Evolutionary conservation across 805 yeast genomes (phyloP).

Genomic region (Teunomyces funiuensis): DNA sequence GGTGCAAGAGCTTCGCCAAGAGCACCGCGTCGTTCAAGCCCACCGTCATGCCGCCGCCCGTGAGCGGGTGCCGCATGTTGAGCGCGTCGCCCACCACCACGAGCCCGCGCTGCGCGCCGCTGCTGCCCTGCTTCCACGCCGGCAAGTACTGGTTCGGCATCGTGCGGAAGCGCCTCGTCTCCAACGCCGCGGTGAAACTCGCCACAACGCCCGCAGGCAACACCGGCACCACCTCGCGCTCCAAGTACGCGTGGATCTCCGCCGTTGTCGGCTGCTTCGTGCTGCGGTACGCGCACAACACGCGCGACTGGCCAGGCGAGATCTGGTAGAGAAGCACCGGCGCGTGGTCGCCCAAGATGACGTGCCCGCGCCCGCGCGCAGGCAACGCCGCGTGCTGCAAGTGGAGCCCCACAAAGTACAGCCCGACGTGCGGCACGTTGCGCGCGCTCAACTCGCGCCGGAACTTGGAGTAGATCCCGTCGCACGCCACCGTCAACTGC

Average conservation of each 20-base stretch:
- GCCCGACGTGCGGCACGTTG: constrained; percentile 66
- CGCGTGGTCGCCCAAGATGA: constrained; percentile 78
- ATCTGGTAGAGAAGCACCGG: constrained; percentile 90
- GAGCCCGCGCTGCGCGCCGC: constrained; percentile 60
- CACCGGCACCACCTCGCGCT: constrained; percentile 57
- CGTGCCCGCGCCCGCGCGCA: constrained; percentile 79
- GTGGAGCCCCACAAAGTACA: constrained; percentile 85
- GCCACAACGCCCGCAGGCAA: constrained; percentile 68
- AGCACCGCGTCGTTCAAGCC: constrained; percentile 83
- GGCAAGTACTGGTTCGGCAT: constrained; percentile 95
- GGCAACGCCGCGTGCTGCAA: constrained; percentile 77
- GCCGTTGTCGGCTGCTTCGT: constrained; percentile 70
- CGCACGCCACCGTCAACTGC: constrained; percentile 75
- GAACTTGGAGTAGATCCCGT: constrained; percentile 92
- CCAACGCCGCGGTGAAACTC: constrained; percentile 65
- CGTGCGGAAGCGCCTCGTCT: constrained; percentile 56
- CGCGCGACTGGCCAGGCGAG: constrained; percentile 77
- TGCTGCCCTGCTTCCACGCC: constrained; percentile 60
- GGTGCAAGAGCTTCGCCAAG: constrained; percentile 61
- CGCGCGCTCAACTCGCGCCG: constrained; percentile 67
- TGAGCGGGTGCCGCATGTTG: constrained; percentile 96
- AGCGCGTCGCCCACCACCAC: constrained; percentile 88
- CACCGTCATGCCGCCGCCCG: constrained; percentile 99
- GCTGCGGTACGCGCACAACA: constrained; percentile 83
- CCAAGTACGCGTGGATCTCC: constrained; percentile 61